phyloP scores from a whole-genome alignment of 139 green algal genomes.

The Marvania coccoides region DNA sequence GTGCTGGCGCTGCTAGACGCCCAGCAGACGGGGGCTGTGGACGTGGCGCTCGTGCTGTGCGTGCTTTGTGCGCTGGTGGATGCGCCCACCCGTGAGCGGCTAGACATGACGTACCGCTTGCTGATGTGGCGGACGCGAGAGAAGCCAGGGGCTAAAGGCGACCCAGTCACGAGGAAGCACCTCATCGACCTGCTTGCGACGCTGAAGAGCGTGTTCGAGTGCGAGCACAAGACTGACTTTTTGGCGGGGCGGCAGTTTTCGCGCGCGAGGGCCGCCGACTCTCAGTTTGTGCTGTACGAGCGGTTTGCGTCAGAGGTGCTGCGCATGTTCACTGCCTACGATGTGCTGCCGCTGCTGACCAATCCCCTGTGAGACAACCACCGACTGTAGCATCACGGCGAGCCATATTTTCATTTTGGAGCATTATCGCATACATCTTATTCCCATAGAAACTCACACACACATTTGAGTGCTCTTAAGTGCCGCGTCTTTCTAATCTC shows the following conservation, averaged over 20 bases:
- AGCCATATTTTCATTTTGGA: no score
- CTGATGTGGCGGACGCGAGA: neutral
- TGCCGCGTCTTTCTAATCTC: no score
- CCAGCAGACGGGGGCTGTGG: neutral
- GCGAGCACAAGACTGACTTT: neutral
- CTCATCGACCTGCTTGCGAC: conserved; percentile 2
- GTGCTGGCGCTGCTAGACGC: neutral
- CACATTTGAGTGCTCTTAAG: no score
- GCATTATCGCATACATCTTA: no score
- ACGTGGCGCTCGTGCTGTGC: neutral
- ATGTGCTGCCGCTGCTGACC: neutral
- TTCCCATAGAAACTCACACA: no score
- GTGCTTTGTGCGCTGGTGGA: neutral
- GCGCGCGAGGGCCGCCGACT: neutral
- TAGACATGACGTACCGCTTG: conserved; percentile 2
- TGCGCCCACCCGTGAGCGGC: neutral
- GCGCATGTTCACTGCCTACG: neutral
- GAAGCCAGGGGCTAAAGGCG: neutral
- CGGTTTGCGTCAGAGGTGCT: conserved; percentile 8
- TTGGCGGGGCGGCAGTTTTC: neutral
- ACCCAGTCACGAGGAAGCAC: conserved; percentile 2
- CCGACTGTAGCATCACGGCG: no score
- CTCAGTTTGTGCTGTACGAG: conserved; percentile 3
- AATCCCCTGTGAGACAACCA: no score
- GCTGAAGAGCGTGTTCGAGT: neutral